phyloP scores from a whole-genome alignment of 2,329 filamentous ascomycete species.

The Calonectria pteridis region DNA sequence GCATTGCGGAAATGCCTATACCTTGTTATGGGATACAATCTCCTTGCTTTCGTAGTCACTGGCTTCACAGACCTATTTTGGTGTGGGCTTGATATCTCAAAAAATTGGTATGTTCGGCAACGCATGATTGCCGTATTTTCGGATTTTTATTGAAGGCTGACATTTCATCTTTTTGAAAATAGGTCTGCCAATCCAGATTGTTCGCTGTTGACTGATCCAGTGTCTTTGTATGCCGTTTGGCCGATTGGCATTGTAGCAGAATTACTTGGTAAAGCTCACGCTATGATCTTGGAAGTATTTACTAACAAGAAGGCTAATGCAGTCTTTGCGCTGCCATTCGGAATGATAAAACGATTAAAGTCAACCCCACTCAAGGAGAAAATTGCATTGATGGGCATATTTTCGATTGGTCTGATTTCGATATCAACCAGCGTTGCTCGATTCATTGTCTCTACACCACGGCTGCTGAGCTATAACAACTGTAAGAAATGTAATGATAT shows the following conservation, averaged over 20 bases:
- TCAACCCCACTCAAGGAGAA: neutral
- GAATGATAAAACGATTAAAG: neutral
- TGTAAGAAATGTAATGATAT: neutral
- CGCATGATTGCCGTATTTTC: too few species aligned
- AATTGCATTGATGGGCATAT: neutral
- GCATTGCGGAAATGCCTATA: neutral
- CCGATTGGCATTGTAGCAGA: neutral
- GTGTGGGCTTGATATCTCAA: neutral
- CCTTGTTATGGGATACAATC: neutral
- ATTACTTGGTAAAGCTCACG: neutral
- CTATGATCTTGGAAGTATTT: too few species aligned
- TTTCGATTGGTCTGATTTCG: neutral
- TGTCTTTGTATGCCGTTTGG: neutral
- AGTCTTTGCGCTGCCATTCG: neutral
- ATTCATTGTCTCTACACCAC: neutral
- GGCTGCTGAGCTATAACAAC: neutral
- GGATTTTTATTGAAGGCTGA: too few species aligned
- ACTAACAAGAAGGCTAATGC: neutral
- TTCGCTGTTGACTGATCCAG: neutral
- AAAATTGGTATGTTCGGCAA: neutral
- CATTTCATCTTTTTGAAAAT: neutral
- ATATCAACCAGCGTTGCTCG: neutral
- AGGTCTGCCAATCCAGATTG: neutral
- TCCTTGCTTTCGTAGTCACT: neutral
- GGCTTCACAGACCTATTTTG: neutral